These are phyloP conservation scores for Paramecium caudatum DNA, from an alignment of 73 alveolate genomes.

Conservation along the genomic window DNA sequence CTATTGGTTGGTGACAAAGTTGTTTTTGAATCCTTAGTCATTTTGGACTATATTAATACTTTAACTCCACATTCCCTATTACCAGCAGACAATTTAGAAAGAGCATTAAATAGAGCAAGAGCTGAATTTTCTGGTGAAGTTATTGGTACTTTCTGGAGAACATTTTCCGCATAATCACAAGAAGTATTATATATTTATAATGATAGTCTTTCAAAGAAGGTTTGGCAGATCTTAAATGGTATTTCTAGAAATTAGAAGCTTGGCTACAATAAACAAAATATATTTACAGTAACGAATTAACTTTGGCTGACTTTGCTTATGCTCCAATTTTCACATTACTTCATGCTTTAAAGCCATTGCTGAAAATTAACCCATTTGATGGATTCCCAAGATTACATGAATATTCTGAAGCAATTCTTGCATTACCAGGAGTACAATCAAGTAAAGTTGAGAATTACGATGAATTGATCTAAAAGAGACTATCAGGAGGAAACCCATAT, in stretches of 20 bases:
- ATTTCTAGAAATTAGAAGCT: slow-evolving; percentile 31
- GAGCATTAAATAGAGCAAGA: slow-evolving; percentile 54
- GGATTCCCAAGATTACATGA: slow-evolving; percentile 8
- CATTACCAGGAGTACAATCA: neutral
- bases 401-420: neutral
- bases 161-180: neutral
- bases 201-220: neutral
- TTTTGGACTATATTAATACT: slow-evolving; percentile 36
- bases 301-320: slow-evolving; percentile 50
- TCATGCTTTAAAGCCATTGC: neutral
- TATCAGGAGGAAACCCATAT: neutral
- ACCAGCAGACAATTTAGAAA: slow-evolving; percentile 5
- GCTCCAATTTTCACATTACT: slow-evolving; percentile 38
- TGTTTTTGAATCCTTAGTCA: slow-evolving; percentile 6
- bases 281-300: slow-evolving; percentile 7
- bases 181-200: neutral
- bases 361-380: neutral
- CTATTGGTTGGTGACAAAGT: slow-evolving; percentile 28
- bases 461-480: neutral
- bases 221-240: slow-evolving; percentile 27
- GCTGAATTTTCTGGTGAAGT: slow-evolving; percentile 52
- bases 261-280: slow-evolving; percentile 50
- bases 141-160: neutral
- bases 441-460: slow-evolving; percentile 19
- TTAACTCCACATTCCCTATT: neutral